A percentile compares a stretch with the other conserved stretches of the same genome.
Conservation (phyloP, 2,329 filamentous ascomycete genomes). For the Ascochyta clinopodiicola region DNA sequence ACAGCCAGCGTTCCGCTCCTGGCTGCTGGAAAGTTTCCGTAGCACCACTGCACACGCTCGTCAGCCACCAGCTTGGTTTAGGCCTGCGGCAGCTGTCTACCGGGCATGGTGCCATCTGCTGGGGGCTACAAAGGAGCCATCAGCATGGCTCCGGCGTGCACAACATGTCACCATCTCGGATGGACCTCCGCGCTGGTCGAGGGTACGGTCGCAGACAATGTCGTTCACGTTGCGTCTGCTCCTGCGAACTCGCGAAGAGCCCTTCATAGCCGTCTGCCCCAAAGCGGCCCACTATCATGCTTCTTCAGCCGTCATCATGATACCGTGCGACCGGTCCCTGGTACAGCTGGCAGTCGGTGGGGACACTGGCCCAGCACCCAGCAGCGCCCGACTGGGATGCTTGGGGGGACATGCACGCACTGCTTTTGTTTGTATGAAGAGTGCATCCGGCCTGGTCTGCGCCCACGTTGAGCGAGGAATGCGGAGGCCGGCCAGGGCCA, state of each 20-base stretch:
- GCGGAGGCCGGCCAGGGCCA: slow-evolving; percentile 1
- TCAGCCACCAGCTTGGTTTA: slow-evolving; percentile 45
- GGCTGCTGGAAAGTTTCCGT: slow-evolving; percentile 34
- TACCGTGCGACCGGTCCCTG: slow-evolving; percentile 40
- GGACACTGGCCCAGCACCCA: not conserved
- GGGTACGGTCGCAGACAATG: slow-evolving; percentile 13
- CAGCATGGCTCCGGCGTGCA: slow-evolving; percentile 37
- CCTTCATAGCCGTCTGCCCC: slow-evolving; percentile 21
- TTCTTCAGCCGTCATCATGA: slow-evolving; percentile 32
- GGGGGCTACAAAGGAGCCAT: slow-evolving; percentile 32
- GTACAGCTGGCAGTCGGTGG: slow-evolving; percentile 17
- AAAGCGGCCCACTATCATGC: slow-evolving; percentile 23
- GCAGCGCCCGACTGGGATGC: not conserved
- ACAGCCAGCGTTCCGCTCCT: slow-evolving; percentile 33
- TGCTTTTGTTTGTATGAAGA: slow-evolving; percentile 6
- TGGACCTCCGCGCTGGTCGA: slow-evolving; percentile 28
- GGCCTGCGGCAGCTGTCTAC: slow-evolving; percentile 43
- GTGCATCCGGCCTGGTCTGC: slow-evolving; percentile 17
- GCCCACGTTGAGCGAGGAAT: slow-evolving; percentile 14
- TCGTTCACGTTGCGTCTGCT: slow-evolving; percentile 26
- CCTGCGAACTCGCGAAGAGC: slow-evolving; percentile 29
- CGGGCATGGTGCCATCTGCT: slow-evolving; percentile 36
- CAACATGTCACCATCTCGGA: slow-evolving; percentile 35
- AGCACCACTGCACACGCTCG: slow-evolving; percentile 28
- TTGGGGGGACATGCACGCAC: slow-evolving; percentile 4